Conservation (phyloP, 129 eudicot species). For the Chrysanthemum makinoi region DNA sequence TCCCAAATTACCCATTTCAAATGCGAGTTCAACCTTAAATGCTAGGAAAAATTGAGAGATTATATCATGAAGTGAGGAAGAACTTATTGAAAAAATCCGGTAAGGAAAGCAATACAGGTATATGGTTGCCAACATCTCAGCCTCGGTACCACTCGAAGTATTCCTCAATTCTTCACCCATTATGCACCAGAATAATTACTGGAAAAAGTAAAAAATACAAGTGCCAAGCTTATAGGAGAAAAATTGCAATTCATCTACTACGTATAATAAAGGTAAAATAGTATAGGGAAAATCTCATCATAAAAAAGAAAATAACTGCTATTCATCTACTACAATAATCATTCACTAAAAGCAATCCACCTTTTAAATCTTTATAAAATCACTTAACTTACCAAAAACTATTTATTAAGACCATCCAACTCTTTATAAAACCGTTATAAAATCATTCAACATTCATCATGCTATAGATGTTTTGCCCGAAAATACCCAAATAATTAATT, state of each 20-base stretch:
- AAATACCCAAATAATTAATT: slow-evolving; percentile 1
- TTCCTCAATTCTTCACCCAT: slow-evolving; percentile 97
- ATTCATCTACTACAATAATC: too few relatives aligned
- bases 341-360: too few relatives aligned
- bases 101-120: too few relatives aligned
- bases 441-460: slow-evolving; percentile 3
- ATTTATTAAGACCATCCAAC: background rate
- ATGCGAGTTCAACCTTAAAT: background rate
- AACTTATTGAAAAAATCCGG: too few relatives aligned
- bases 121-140: slow-evolving; percentile 60
- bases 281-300: background rate
- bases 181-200: slow-evolving; percentile 58
- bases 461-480: background rate
- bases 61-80: background rate
- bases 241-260: background rate
- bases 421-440: background rate
- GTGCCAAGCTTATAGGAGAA: background rate
- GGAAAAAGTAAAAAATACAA: background rate
- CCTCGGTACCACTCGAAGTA: slow-evolving; percentile 82
- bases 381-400: background rate
- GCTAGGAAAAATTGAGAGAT: background rate
- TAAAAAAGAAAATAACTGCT: background rate
- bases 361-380: background rate
- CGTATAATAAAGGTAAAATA: background rate
- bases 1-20: slow-evolving; percentile 8